A percentile compares a stretch with the other conserved stretches of the same genome.
Conservation (phyloP, 2,329 filamentous ascomycete genomes). For the Cryphonectria radicalis region DNA sequence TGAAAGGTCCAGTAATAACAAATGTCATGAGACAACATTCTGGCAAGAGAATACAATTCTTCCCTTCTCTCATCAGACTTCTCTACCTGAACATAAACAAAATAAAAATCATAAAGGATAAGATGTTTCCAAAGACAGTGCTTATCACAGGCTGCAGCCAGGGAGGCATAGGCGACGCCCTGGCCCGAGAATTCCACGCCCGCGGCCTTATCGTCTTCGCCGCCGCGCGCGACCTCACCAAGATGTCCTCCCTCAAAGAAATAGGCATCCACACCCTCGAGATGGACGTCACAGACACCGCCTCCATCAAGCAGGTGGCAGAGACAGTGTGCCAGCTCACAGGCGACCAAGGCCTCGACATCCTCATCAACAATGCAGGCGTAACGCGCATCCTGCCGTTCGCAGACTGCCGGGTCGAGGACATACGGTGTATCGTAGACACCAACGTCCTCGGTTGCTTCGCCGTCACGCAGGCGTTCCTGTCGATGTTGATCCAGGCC, state of each 20-base stretch:
- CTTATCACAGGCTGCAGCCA: constrained; percentile 46
- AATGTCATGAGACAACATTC: background rate
- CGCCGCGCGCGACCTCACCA: constrained; percentile 42
- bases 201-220: constrained; percentile 46
- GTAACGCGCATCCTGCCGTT: constrained; percentile 39
- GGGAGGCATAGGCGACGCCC: constrained; percentile 46
- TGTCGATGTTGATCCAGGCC: constrained; percentile 41
- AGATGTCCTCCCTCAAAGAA: constrained; percentile 38
- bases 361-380: constrained; percentile 51
- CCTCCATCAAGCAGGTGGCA: constrained; percentile 40
- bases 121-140: constrained; percentile 29
- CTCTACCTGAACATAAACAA: background rate
- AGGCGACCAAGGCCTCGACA: constrained; percentile 43
- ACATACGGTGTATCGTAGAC: constrained; percentile 41
- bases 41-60: background rate
- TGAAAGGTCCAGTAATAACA: too few relatives aligned
- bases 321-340: constrained; percentile 40
- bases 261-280: constrained; percentile 43
- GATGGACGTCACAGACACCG: constrained; percentile 46
- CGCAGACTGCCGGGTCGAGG: constrained; percentile 39
- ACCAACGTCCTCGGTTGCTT: constrained; percentile 46
- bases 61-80: too few relatives aligned
- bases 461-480: constrained; percentile 44
- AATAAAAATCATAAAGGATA: background rate
- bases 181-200: constrained; percentile 44